These are phyloP conservation scores for Fusarium albidum DNA, from an alignment of 2,329 filamentous ascomycete genomes.

Conservation along the genomic window DNA sequence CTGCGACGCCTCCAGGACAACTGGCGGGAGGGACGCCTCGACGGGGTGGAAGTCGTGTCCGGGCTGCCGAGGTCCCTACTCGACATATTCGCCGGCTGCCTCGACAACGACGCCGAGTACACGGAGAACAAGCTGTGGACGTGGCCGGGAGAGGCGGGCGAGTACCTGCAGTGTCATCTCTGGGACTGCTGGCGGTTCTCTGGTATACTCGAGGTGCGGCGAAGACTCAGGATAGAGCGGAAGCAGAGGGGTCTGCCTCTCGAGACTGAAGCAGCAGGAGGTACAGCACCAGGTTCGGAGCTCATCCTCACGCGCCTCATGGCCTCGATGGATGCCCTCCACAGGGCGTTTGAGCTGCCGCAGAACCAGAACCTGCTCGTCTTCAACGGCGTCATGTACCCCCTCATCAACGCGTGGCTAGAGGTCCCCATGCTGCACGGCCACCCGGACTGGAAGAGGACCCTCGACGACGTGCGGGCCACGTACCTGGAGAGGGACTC, in stretches of 20 bases:
- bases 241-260: slow-evolving; percentile 4
- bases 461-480: slow-evolving; percentile 23
- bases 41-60: slow-evolving; percentile 29
- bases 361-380: slow-evolving; percentile 31
- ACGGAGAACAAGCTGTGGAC: slow-evolving; percentile 31
- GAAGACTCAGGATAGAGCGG: slow-evolving; percentile 25
- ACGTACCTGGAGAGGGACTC: slow-evolving; percentile 18
- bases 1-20: slow-evolving; percentile 30
- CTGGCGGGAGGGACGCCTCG: slow-evolving; percentile 9
- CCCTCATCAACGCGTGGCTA: slow-evolving; percentile 26
- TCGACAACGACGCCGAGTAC: slow-evolving; percentile 32
- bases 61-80: slow-evolving; percentile 32
- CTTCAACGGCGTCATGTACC: slow-evolving; percentile 33
- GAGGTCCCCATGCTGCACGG: slow-evolving; percentile 30
- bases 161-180: slow-evolving; percentile 31
- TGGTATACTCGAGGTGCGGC: slow-evolving; percentile 32
- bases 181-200: slow-evolving; percentile 38
- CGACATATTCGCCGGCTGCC: slow-evolving; percentile 29
- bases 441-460: slow-evolving; percentile 28
- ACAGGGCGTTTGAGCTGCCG: slow-evolving; percentile 30
- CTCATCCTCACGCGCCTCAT: slow-evolving; percentile 34
- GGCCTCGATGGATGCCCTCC: slow-evolving; percentile 33
- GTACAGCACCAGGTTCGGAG: slow-evolving; percentile 17
- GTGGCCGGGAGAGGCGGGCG: slow-evolving; percentile 34
- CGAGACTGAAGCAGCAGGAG: background rate